Evolutionary conservation across 2,329 filamentous ascomycete species (phyloP), one percentile per base, ranked within the genome.

Genomic region (Claviceps africana): DNA sequence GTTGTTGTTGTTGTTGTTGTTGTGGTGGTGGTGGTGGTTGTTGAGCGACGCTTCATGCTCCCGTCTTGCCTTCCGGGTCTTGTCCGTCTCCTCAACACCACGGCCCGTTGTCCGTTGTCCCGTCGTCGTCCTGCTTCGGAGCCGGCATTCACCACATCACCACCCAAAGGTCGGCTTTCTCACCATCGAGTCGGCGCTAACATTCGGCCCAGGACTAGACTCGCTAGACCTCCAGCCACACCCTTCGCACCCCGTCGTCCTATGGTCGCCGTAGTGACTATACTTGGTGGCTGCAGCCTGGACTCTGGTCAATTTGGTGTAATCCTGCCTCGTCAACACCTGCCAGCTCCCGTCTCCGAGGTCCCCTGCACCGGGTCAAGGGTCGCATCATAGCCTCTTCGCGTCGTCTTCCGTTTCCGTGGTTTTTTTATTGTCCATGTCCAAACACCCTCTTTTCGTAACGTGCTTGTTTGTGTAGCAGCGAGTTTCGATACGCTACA

Each of bases 251-350:
- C 49, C 28, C 3, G 25, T 25, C 25, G 5, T 5, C 25, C n/a
- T n/a, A n/a, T n/a, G 15, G 51, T 39, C 45, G 17, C n/a, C 15
- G 11, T 40, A 22, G 48, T 53, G 33, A 35, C 33, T 15, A 35
- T 35, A 37, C 25, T 25, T 25, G 25, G 15, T n/a, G 35, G n/a
- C 22, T 25, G n/a, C 40, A 25, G 48, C 53, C 53, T 53, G 13
- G 21, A 2, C 42, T 5, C 8, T 19, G 17, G 17, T 7, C 7
- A 19, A 13, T 17, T 25, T 8, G 42, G 42, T n/a, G 11, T 47
- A 33, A 51, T 51, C 49, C 51, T 49, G 30, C 47, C 46, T 35
- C 13, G 25, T 28, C 46, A 35, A 44, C 25, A 37, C 47, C 42
- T 17, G n/a, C 15, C 46, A 35, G 37, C 25, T 30, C 50, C 42